phyloP scores from a whole-genome alignment of 1,284 basidiomycete genomes.

The Rhodotorula sp. region DNA sequence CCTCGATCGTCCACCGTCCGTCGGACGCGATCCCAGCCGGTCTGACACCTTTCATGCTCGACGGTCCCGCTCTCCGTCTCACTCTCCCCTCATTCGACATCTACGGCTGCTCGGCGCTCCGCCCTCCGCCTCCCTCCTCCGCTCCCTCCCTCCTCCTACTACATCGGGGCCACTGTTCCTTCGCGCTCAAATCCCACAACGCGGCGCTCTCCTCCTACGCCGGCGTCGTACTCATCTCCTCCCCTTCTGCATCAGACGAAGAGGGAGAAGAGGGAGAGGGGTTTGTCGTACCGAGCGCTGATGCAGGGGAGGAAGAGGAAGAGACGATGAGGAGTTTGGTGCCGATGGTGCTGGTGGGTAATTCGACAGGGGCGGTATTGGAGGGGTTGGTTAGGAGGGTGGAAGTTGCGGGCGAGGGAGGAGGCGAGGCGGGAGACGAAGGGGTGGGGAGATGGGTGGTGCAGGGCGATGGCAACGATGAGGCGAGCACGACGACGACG shows the following conservation, averaged over 20 bases:
- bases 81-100: not conserved
- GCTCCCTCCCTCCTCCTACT: slow-evolving; percentile 28
- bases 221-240: slow-evolving; percentile 40
- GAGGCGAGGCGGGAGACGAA: not conserved
- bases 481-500: not conserved
- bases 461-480: not conserved
- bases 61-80: slow-evolving; percentile 12
- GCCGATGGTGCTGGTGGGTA: slow-evolving; percentile 32
- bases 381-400: slow-evolving; percentile 20
- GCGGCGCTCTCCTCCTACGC: slow-evolving; percentile 36
- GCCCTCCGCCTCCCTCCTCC: not conserved
- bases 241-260: not conserved
- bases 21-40: not conserved
- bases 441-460: not conserved
- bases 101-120: slow-evolving; percentile 25
- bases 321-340: slow-evolving; percentile 27
- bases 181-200: slow-evolving; percentile 37
- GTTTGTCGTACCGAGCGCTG: slow-evolving; percentile 36
- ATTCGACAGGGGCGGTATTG: slow-evolving; percentile 20
- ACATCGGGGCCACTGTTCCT: slow-evolving; percentile 40
- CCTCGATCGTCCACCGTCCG: slow-evolving; percentile 4
- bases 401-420: too few relatives aligned
- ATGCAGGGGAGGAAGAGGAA: slow-evolving; percentile 19
- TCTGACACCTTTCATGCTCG: not conserved
- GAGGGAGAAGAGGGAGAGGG: slow-evolving; percentile 10